These are phyloP conservation scores for Capsella rubella DNA, from an alignment of 441 rosid genomes.

Conservation along the genomic window DNA sequence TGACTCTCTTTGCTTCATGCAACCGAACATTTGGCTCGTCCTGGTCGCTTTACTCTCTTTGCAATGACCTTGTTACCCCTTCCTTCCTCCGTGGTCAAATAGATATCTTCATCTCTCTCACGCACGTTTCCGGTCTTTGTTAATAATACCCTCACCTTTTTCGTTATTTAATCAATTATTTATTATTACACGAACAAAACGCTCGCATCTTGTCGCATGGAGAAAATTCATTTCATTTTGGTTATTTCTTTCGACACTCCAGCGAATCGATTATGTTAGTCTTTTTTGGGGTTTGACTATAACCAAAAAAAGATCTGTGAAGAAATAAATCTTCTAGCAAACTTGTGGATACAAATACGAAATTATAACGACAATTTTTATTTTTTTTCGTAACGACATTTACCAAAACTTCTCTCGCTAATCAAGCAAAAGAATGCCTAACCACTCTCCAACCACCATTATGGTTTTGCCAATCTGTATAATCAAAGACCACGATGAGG, in stretches of 20 bases:
- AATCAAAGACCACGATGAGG: slow-evolving; percentile 24
- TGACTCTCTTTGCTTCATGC: slow-evolving; percentile 53
- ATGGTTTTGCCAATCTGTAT: slow-evolving; percentile 26
- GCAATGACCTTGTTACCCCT: slow-evolving; percentile 17
- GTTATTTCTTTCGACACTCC: slow-evolving; percentile 10
- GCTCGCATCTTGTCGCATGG: not conserved
- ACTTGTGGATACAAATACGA: slow-evolving; percentile 20
- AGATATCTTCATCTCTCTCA: slow-evolving; percentile 33
- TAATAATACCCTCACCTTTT: not conserved
- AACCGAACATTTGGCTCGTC: slow-evolving; percentile 62
- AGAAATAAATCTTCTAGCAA: not conserved
- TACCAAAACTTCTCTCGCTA: slow-evolving; percentile 35
- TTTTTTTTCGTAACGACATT: slow-evolving; percentile 37
- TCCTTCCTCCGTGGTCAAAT: slow-evolving; percentile 7
- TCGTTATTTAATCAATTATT: not conserved
- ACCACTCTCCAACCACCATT: slow-evolving; percentile 46
- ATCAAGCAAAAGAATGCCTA: slow-evolving; percentile 27
- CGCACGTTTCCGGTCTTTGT: slow-evolving; percentile 1
- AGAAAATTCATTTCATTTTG: not conserved
- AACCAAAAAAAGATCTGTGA: not conserved
- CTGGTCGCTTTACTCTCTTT: not conserved
- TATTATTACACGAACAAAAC: no score
- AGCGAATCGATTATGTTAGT: slow-evolving; percentile 32
- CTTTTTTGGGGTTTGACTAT: slow-evolving; percentile 33
- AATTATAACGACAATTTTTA: not conserved